Conservation (phyloP, 139 green algal genomes). For the Asterochloris erici region DNA sequence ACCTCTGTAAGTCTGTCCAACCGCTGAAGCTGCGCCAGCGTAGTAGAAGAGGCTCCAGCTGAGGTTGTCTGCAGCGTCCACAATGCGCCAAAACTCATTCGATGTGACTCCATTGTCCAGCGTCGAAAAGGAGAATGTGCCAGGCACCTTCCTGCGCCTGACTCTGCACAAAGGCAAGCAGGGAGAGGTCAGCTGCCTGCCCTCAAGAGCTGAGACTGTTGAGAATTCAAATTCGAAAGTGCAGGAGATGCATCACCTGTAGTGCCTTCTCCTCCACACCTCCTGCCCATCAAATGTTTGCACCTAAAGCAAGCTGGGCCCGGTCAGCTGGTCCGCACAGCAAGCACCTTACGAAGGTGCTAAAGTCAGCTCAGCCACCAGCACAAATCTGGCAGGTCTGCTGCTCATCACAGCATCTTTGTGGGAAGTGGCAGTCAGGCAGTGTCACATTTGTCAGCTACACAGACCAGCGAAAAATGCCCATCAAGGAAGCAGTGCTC, state of each 20-base stretch:
- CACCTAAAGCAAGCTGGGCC: conserved; percentile 60
- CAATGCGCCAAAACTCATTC: conserved; percentile 82
- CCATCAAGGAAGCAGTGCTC: too few species aligned
- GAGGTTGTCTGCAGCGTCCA: conserved; percentile 81
- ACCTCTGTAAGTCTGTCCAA: conserved; percentile 34
- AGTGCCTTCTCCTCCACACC: conserved; percentile 83
- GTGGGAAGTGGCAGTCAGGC: too few species aligned
- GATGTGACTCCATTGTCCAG: conserved; percentile 83
- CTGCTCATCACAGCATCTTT: too few species aligned
- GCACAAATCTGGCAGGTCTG: too few species aligned
- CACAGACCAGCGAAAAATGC: not conserved
- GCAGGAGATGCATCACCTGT: conserved; percentile 25
- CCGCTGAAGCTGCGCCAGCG: conserved; percentile 52
- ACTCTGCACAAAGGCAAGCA: conserved; percentile 38
- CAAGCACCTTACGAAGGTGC: not conserved
- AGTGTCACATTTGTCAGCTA: too few species aligned
- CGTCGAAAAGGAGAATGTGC: conserved; percentile 73
- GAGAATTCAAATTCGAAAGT: too few species aligned
- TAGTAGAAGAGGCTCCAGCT: conserved; percentile 84
- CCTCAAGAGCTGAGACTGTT: too few species aligned
- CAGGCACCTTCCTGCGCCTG: conserved; percentile 43
- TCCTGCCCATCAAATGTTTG: conserved; percentile 64
- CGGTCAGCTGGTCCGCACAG: not conserved
- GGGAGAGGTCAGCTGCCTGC: too few species aligned
- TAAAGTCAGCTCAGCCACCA: too few species aligned